Evolutionary conservation across 2,329 filamentous ascomycete species (phyloP), one percentile per base, ranked within the genome.

Genomic region (Penicillium crustosum): DNA sequence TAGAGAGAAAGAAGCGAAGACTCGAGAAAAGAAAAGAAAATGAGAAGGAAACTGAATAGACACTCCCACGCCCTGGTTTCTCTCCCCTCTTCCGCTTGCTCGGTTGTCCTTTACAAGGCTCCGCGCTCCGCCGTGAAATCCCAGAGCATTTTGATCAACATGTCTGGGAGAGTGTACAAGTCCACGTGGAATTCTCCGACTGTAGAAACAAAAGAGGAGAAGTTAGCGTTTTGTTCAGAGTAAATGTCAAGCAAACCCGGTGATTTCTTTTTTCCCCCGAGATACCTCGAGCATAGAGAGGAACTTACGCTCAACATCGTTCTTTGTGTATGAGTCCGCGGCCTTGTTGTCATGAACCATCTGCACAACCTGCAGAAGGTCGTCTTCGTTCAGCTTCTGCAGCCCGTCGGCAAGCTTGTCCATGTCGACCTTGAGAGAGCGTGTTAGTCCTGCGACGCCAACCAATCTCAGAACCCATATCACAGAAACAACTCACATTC

Each of bases 141-240:
- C 93, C 93, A 97, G 59, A 99, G 87, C 86, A 91, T 92, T 77
- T 94, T 95, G 73, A 94, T 89, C 38, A 97, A 83, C 29, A 81
- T 78, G 65, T 97, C 94, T 1, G 94, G 93, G 63, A 99, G 86
- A n/a, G 94, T 97, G 79, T 96, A 97, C 58, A 99, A 83, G 72
- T 99, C 94, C 67, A 99, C 93, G 60, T 96, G 94, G 79, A 99
- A 99, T 78, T 99, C 94, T 70, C 94, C 94, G 71, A 93, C 92
- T 90, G 70, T 69, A 71, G 53, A 61, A 68, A 21, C 4, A n/a
- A 25, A 66, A 73, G 69, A 76, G 70, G 4, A 19, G 0, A 21
- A 21, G 41, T 53, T 25, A 53, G 50, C 17, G 5, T 75, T 74
- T 53, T 56, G 38, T 23, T n/a, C 17, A n/a, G 41, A 23, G 12